Evolutionary conservation across 148 eudicot species (phyloP), one percentile per base, ranked within the genome.

Genomic region (Hydrangea macrophylla): DNA sequence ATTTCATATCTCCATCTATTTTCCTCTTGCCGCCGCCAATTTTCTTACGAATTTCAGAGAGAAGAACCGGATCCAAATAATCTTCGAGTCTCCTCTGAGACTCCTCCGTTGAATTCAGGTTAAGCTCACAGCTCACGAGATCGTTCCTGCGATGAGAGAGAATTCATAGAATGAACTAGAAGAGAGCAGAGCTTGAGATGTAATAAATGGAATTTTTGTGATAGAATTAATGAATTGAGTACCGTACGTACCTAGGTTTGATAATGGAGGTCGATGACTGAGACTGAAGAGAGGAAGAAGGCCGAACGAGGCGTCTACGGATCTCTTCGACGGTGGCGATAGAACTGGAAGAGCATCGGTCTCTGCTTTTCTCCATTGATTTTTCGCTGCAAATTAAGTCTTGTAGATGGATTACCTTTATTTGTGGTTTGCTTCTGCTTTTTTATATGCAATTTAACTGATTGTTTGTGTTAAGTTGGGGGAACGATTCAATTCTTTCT

Each of bases 281-380:
- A 26, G 71, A 40, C 32, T 23, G 61, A 23, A 50, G 68, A 39
- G 68, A 28, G 23, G 44, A 17, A 1, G 63, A 55, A 71, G 74
- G 74, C 54, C 75, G 69, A 44, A 32, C 12, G 64, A 72, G 75
- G 63, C 75, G 75, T 44, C 36, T 40, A 20, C 35, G 57, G 18
- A 72, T 72, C n/a, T 64, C 48, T 64, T 72, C 75, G 9, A 42
- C n/a, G 18, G 75, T 72, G 55, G 75, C 62, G 54, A 64, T 62
- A 54, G 64, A 54, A 15, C 63, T 64, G 45, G 57, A 55, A 64
- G 57, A 55, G 57, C 15, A 31, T 25, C 44, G 63, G 10, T n/a
- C 55, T 56, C 28, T 9, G 60, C 40, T 56, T 15, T 44, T 71
- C 60, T 53, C 64, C 68, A 54, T 61, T n/a, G n/a, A n/a, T n/a